A percentile compares a stretch with the other conserved stretches of the same genome.
Conservation (phyloP, 306 rosid species). For the Crotalaria pallida region DNA sequence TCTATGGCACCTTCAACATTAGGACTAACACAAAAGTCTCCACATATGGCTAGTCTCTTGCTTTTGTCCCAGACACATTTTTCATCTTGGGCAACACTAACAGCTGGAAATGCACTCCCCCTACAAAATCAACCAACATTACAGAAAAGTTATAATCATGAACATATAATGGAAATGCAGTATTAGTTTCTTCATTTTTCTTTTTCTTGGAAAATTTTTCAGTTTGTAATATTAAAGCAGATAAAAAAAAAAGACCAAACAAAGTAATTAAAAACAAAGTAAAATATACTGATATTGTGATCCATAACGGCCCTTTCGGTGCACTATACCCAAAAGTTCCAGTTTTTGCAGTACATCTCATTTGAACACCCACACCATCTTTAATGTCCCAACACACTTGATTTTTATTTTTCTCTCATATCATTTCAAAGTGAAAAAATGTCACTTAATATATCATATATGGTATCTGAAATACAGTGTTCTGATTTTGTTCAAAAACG, state of each 20-base stretch:
- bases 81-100: slow-evolving; percentile 61
- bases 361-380: too few species aligned
- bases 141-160: neutral
- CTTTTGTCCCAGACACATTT: slow-evolving; percentile 78
- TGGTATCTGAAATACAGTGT: too few species aligned
- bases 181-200: neutral
- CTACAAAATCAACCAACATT: slow-evolving; percentile 35
- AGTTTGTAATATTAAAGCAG: neutral
- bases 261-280: neutral
- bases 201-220: neutral
- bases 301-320: neutral
- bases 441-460: too few species aligned
- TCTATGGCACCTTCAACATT: slow-evolving; percentile 83
- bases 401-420: too few species aligned
- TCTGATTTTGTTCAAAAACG: too few species aligned
- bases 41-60: slow-evolving; percentile 73
- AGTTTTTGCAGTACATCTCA: too few species aligned
- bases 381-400: too few species aligned
- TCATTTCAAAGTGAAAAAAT: too few species aligned
- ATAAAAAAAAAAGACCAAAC: neutral
- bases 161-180: neutral
- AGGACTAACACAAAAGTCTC: slow-evolving; percentile 90
- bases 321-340: neutral
- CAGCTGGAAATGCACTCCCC: slow-evolving; percentile 90
- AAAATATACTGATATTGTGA: neutral